A percentile compares a stretch with the other conserved stretches of the same genome.
Conservation (phyloP, 1,139 yeast species). For the Kurtzmaniella quercitrusa region DNA sequence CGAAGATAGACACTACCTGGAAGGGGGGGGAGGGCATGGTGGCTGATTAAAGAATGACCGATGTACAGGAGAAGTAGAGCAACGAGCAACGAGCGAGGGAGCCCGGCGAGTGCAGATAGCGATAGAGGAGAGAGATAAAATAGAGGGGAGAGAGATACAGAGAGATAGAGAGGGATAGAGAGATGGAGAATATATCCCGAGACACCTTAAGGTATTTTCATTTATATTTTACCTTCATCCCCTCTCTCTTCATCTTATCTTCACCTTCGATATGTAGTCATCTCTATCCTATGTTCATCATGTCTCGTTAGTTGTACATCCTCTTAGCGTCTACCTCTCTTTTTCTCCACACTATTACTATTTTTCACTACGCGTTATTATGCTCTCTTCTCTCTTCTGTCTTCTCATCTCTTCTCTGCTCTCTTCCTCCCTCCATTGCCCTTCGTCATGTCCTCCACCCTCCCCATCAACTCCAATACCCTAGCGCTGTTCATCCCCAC, state of each 20-base stretch:
- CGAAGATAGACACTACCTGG: conserved; percentile 64
- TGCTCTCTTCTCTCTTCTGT: too few relatives aligned
- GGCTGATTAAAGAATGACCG: not conserved
- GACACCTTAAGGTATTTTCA: too few relatives aligned
- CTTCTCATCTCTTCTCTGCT: not conserved
- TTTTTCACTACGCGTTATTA: too few relatives aligned
- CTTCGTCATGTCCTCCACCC: conserved; percentile 15
- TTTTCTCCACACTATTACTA: not conserved
- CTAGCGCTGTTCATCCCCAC: conserved; percentile 49
- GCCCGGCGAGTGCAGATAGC: not conserved
- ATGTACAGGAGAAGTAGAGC: not conserved
- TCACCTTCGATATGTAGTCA: too few relatives aligned
- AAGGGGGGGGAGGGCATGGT: conserved; percentile 43
- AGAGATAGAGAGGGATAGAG: not conserved
- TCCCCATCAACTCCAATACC: conserved; percentile 36
- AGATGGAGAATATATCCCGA: too few relatives aligned
- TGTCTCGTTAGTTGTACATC: too few relatives aligned
- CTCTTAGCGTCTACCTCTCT: too few relatives aligned
- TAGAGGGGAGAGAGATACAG: not conserved
- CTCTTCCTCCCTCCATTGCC: not conserved
- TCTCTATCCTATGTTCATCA: too few relatives aligned
- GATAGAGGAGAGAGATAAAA: not conserved
- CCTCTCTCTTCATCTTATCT: too few relatives aligned
- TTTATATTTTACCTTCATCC: too few relatives aligned
- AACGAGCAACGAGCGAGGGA: not conserved